Evolutionary conservation across 2,329 filamentous ascomycete genomes (phyloP), one percentile per base, ranked within the genome.

Genomic region (Phaeosphaeriaceae sp.): DNA sequence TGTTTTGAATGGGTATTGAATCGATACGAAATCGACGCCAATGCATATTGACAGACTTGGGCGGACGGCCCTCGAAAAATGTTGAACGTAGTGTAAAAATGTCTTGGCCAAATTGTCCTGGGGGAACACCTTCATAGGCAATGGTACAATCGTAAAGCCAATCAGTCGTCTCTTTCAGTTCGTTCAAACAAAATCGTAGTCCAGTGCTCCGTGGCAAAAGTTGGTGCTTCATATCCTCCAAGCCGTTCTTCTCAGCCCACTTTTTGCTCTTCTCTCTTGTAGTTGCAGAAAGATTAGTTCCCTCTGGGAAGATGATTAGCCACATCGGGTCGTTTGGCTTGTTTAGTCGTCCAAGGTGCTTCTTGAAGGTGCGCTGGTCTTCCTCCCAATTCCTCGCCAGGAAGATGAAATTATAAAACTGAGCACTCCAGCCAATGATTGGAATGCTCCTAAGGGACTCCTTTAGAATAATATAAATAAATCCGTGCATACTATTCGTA

Each of bases 31-130:
- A 97, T 8, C 92, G 86, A 44, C 94, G 86, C 91, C 93, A 99
- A 75, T 96, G 89, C 79, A 97, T 92, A 74, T 97, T 97, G 65
- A 97, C 92, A 1, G 92, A 96, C 71, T 92, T 96, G 1, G 93
- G 94, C 0, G 92, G 88, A 1, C 90, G 85, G 11, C 94, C 92
- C 71, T 94, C 85, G 55, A 97, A 87, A 69, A 94, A 96, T 3
- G 91, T 95, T 40, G 92, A 92, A 2, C 85, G 83, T 3, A 99
- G 80, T 0, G 90, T 92, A 73, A 95, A 97, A 64, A 90, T 88
- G 40, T 95, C 86, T 70, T 97, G 92, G n/a, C 93, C 92, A 60
- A 87, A 97, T 63, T 88, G 83, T 32, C 77, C 78, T 1, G 63
- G 64, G 4, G 90, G 89, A 35, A 96, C 84, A 12, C 94, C 93